Base-by-base conservation (phyloP, 805 yeast genomes). In the Wickerhamomyces hampshirensis region DNA sequence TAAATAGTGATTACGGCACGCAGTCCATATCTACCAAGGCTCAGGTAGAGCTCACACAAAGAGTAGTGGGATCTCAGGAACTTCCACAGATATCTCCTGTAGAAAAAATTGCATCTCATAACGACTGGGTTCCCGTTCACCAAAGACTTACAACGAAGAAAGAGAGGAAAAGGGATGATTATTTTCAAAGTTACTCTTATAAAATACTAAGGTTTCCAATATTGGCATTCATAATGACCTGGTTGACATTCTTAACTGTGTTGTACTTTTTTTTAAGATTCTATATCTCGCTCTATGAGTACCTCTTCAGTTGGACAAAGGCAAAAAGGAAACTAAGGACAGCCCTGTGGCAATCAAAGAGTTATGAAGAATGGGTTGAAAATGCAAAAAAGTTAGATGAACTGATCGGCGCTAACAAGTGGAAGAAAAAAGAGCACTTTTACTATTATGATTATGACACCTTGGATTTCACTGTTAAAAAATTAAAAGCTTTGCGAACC, bases 361-460 rank as follows among this genome's bases (percentile, higher is more conserved):
- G 60, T 18, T 84, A 82, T 50, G 55, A 62, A 5, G 86, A 84
- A 42, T 84, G 89, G 84, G 60, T 71, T 5, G 53, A 55, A 12
- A 72, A 73, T 47, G 91, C 93, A 1, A 50, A 65, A 26, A 61
- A 58, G 7, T 55, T 84, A 31, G 93, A 84, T 51, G 58, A 66
- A 23, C 70, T 62, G 48, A 61, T 83, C 23, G 75, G 78, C 5
- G 59, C 78, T n/a, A 75, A 75, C 43, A 63, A 68, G 31, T 84
- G 94, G 94, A 70, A 74, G 31, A 49, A 59, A 7, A 76, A 75
- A 42, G 79, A 80, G 16, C 62, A 65, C 38, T 80, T 80, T 45
- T 74, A 76, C 17, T 80, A 77, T 53, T 84, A 84, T 53, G 91
- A 84, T 55, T 78, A 74, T 58, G 69, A 66, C 26, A 77, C 85